These are phyloP conservation scores for Penicillium pancosmium DNA, from an alignment of 495 filamentous ascomycete genomes.

Conservation along the genomic window DNA sequence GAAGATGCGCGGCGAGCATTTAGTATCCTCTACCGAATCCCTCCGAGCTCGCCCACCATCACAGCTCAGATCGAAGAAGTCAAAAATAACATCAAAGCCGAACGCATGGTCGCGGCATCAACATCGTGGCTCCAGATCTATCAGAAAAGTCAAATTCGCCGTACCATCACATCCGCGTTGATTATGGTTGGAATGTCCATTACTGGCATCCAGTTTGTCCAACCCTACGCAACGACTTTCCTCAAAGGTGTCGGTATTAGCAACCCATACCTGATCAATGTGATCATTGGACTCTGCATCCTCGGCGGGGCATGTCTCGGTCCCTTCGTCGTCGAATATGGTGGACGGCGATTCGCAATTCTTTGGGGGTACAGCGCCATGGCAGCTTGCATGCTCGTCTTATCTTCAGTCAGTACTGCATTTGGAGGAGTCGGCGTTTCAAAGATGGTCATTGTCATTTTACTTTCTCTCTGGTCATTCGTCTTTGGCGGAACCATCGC, in stretches of 20 bases:
- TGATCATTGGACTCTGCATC: conserved; percentile 34
- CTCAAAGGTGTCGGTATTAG: conserved; percentile 29
- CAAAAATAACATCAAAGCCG: conserved; percentile 26
- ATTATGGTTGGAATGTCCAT: conserved; percentile 32
- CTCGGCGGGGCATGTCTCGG: conserved; percentile 27
- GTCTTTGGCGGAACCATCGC: conserved; percentile 34
- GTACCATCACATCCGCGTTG: conserved; percentile 25
- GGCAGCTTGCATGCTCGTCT: conserved; percentile 33
- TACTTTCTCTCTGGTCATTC: conserved; percentile 34
- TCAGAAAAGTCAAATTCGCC: conserved; percentile 20
- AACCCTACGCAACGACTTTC: conserved; percentile 32
- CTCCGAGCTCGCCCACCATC: conserved; percentile 23
- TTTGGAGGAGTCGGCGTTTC: conserved; percentile 13
- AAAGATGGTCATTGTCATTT: conserved; percentile 25
- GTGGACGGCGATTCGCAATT: conserved; percentile 28
- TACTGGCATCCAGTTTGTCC: conserved; percentile 35
- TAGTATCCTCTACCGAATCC: conserved; percentile 23
- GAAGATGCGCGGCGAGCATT: conserved; percentile 29
- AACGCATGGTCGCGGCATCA: conserved; percentile 11
- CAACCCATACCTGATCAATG: conserved; percentile 34
- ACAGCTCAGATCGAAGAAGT: conserved; percentile 28
- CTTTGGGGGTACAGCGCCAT: conserved; percentile 28
- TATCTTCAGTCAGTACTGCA: conserved; percentile 27
- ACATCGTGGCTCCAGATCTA: conserved; percentile 30
- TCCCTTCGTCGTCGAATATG: conserved; percentile 31